Conservation (phyloP, 305 asterid species). For the Fraxinus angustifolia region DNA sequence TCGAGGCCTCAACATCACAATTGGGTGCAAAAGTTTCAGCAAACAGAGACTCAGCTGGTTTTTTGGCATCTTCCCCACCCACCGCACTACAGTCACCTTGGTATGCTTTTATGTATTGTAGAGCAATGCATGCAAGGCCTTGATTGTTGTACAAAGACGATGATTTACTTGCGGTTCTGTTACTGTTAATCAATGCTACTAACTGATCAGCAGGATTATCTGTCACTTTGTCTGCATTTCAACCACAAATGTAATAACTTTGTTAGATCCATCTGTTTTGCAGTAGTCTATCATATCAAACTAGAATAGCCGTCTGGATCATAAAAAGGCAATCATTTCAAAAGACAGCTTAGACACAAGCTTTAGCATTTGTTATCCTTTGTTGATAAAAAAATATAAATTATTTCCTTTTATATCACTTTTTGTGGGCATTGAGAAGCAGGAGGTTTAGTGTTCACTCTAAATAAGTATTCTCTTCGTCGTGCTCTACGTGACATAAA, state of each 20-base stretch:
- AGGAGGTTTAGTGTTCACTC: not conserved
- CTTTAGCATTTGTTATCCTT: not conserved
- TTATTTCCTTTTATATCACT: not conserved
- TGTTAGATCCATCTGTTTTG: conserved; percentile 1
- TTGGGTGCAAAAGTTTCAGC: conserved; percentile 74
- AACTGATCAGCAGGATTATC: conserved; percentile 86
- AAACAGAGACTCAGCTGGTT: conserved; percentile 59
- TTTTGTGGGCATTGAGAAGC: not conserved
- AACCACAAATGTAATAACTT: conserved; percentile 17
- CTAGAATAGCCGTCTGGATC: not conserved
- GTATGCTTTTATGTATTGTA: conserved; percentile 83
- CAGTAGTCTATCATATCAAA: not conserved
- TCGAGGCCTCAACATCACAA: conserved; percentile 52
- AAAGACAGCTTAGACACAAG: not conserved
- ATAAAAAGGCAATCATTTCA: not conserved
- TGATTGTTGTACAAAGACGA: conserved; percentile 64
- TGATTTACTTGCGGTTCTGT: conserved; percentile 64
- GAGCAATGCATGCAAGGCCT: conserved; percentile 84
- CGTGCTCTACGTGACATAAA: not conserved
- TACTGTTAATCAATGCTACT: conserved; percentile 47
- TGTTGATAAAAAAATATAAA: not conserved
- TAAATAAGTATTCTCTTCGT: not conserved
- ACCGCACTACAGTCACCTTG: conserved; percentile 70
- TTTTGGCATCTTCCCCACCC: conserved; percentile 69
- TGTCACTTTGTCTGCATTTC: conserved; percentile 58